Evolutionary conservation across 1,139 yeast species (phyloP), one percentile per base, ranked within the genome.

Genomic region (Yamadazyma triangularis): DNA sequence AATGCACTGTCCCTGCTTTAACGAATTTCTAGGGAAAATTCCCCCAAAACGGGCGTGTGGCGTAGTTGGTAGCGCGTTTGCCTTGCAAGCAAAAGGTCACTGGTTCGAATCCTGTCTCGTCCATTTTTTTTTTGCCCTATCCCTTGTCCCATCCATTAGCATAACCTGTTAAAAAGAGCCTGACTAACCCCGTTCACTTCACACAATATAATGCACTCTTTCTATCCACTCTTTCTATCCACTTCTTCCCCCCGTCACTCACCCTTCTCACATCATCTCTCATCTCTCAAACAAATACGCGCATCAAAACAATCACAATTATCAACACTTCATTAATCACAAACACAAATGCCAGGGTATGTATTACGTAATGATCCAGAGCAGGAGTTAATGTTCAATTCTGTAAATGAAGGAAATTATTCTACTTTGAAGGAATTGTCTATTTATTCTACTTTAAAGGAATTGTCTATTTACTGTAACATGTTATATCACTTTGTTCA

Each of bases 51-150:
- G 77, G 79, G 78, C 77, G 77, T 70, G 77, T 73, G 77, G 79
- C 78, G 77, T 66, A 73, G 79, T 71, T 72, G 79, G 79, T 73
- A 73, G 77, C 77, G 78, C 79, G 78, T 67, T 62, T 63, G 75
- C 79, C 72, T 73, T 71, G 79, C 79, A 73, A 66, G 79, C 71
- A 62, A 62, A 66, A 73, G 79, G 79, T 71, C 79, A 67, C 63
- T 64, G 77, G 79, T 73, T 73, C 79, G 78, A 73, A 56, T 72
- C 79, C 78, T 64, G 71, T 68, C 77, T 72, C 76, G 77, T 72
- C 77, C 79, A 73, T n/a, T n/a, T n/a, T n/a, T n/a, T n/a, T n/a
- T n/a, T n/a, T n/a, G n/a, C n/a, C n/a, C n/a, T n/a, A n/a, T n/a
- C n/a, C n/a, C n/a, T n/a, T n/a, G n/a, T n/a, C n/a, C n/a, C n/a